Percentiles rank a stretch among this genome's conserved stretches.
These are phyloP conservation scores for Leishmania aethiopica DNA, from an alignment of 208 protist species.

Conservation along the genomic window DNA sequence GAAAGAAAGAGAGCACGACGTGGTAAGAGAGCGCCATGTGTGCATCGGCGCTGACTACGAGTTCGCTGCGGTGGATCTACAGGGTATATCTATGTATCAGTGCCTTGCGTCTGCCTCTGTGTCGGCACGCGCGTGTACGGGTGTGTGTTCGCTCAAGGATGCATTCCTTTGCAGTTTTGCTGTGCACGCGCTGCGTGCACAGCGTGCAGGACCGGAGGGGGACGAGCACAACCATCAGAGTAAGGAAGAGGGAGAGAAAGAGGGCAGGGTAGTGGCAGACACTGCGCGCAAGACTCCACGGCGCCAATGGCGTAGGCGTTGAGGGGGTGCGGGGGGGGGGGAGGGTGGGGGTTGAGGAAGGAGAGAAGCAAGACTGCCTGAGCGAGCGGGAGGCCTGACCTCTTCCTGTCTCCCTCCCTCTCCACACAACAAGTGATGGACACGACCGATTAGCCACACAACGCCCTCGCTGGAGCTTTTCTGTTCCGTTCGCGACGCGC, in stretches of 20 bases:
- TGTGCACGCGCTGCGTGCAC: background rate
- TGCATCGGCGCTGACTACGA: background rate
- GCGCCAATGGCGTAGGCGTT: background rate
- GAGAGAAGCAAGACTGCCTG: background rate
- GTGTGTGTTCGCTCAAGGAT: background rate
- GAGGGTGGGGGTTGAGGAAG: background rate
- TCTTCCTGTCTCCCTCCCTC: background rate
- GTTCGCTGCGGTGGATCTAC: background rate
- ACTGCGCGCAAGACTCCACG: background rate
- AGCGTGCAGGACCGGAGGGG: background rate
- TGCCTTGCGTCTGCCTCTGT: background rate
- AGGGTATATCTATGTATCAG: background rate
- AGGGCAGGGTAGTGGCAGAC: background rate
- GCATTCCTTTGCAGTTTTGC: background rate
- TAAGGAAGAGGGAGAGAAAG: background rate
- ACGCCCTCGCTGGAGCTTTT: background rate
- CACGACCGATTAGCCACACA: background rate
- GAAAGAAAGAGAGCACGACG: slow-evolving; percentile 16
- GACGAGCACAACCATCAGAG: background rate
- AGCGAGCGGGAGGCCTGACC: background rate
- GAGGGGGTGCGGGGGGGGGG: background rate
- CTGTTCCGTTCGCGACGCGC: background rate
- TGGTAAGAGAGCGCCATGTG: slow-evolving; percentile 23
- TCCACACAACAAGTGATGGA: background rate
- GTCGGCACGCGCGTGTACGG: background rate